Evolutionary conservation across 352 stramenopile species (phyloP).

Genomic region (Globisporangium cystogenes): DNA sequence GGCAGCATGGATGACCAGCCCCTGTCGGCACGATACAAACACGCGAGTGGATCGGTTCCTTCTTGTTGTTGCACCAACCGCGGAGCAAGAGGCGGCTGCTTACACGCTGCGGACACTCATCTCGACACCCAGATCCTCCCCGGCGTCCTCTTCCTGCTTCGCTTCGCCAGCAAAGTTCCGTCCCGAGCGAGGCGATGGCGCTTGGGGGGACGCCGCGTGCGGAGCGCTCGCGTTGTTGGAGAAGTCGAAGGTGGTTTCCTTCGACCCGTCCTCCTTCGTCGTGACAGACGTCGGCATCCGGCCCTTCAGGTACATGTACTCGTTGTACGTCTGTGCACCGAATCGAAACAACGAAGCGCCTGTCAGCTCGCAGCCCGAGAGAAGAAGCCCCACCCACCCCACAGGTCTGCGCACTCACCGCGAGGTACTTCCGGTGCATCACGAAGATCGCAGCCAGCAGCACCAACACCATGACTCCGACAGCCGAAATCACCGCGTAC

Average conservation of each 20-base stretch:
- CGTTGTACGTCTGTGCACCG: conserved; percentile 47
- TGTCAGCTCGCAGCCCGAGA: not conserved
- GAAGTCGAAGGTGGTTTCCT: conserved; percentile 80
- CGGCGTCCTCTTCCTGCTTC: conserved; percentile 21
- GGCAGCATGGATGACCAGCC: too few species aligned
- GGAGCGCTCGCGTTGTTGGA: conserved; percentile 40
- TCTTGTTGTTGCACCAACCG: not conserved
- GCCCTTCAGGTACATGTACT: conserved; percentile 81
- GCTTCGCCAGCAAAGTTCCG: conserved; percentile 9
- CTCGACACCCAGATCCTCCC: conserved; percentile 26
- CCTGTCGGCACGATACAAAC: not conserved
- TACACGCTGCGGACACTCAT: conserved; percentile 29
- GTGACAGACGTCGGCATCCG: conserved; percentile 57
- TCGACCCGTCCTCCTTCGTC: conserved; percentile 45
- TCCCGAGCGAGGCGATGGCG: conserved; percentile 1
- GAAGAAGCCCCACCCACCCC: not conserved
- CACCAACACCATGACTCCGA: conserved; percentile 59
- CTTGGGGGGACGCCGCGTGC: conserved; percentile 13
- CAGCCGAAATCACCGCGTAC: conserved; percentile 57
- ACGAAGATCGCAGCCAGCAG: conserved; percentile 63
- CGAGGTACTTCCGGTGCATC: conserved; percentile 75
- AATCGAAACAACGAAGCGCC: not conserved
- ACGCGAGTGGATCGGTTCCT: not conserved
- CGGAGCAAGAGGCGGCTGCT: not conserved
- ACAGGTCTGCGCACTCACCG: conserved; percentile 14